phyloP scores from a whole-genome alignment of 805 yeast genomes.

The Candida sphagnicola region DNA sequence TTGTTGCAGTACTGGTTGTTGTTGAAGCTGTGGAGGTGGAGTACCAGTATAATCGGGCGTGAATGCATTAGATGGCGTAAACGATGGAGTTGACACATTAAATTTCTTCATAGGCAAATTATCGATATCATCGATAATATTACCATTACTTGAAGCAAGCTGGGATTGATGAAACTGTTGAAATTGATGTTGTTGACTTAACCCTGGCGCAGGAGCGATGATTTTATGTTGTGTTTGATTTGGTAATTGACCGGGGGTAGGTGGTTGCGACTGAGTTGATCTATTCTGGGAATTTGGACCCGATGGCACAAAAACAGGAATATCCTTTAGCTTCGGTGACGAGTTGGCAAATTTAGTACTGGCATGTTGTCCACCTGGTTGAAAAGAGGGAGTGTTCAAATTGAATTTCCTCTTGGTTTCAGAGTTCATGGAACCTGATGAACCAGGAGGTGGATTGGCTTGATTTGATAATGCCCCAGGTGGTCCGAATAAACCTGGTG shows the following conservation, averaged over 20 bases:
- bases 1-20: not conserved
- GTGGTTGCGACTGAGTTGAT: not conserved
- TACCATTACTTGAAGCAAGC: not conserved
- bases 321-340: slow-evolving; percentile 46
- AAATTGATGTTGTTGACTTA: slow-evolving; percentile 1
- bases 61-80: slow-evolving; percentile 28
- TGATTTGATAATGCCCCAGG: too few species aligned
- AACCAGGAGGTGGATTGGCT: too few species aligned
- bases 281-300: slow-evolving; percentile 7
- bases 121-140: slow-evolving; percentile 3
- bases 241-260: not conserved
- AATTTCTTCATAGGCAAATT: slow-evolving; percentile 19
- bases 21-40: slow-evolving; percentile 12
- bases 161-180: not conserved
- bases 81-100: slow-evolving; percentile 37
- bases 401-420: slow-evolving; percentile 27
- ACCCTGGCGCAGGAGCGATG: not conserved
- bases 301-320: slow-evolving; percentile 49
- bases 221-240: slow-evolving; percentile 10
- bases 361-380: slow-evolving; percentile 27
- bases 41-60: slow-evolving; percentile 5
- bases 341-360: slow-evolving; percentile 38
- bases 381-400: slow-evolving; percentile 40
- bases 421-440: not conserved
- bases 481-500: too few species aligned